Evolutionary conservation across 2,329 filamentous ascomycete genomes (phyloP).

Genomic region (Fusarium cicatricum): DNA sequence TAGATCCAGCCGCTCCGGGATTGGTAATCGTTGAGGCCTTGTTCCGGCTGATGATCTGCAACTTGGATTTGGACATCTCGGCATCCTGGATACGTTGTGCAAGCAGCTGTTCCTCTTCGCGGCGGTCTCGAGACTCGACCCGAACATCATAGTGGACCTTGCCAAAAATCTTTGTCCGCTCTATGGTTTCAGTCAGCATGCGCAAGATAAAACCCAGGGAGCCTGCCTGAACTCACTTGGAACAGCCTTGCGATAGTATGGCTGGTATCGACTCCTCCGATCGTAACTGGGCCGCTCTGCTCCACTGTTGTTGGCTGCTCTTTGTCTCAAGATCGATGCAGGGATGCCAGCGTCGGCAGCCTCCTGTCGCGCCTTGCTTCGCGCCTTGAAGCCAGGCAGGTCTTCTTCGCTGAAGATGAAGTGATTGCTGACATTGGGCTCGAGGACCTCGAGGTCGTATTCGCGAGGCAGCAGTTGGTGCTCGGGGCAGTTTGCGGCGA

Average conservation of each 20-base stretch:
- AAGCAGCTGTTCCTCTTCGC: slow-evolving; percentile 71
- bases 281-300: slow-evolving; percentile 58
- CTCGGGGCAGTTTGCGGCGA: slow-evolving; percentile 68
- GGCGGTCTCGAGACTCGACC: slow-evolving; percentile 75
- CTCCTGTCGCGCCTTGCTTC: slow-evolving; percentile 63
- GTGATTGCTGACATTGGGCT: slow-evolving; percentile 76
- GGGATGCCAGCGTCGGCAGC: slow-evolving; percentile 67
- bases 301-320: slow-evolving; percentile 35
- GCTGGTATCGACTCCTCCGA: slow-evolving; percentile 57
- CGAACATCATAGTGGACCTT: slow-evolving; percentile 79
- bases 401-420: slow-evolving; percentile 96
- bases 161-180: slow-evolving; percentile 80
- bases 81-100: slow-evolving; percentile 63
- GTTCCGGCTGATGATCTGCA: slow-evolving; percentile 59
- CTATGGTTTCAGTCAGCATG: slow-evolving; percentile 54
- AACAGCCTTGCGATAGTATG: slow-evolving; percentile 75
- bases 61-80: slow-evolving; percentile 58
- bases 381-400: slow-evolving; percentile 64
- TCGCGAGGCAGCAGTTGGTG: slow-evolving; percentile 85
- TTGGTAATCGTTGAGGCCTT: slow-evolving; percentile 64
- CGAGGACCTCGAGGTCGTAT: slow-evolving; percentile 79
- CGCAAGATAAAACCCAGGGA: not conserved
- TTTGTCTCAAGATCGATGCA: slow-evolving; percentile 60
- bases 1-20: slow-evolving; percentile 55
- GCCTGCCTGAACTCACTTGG: slow-evolving; percentile 66